Evolutionary conservation across 2,329 filamentous ascomycete species (phyloP), one percentile per base, ranked within the genome.

Genomic region (Gnomoniopsis sp.): DNA sequence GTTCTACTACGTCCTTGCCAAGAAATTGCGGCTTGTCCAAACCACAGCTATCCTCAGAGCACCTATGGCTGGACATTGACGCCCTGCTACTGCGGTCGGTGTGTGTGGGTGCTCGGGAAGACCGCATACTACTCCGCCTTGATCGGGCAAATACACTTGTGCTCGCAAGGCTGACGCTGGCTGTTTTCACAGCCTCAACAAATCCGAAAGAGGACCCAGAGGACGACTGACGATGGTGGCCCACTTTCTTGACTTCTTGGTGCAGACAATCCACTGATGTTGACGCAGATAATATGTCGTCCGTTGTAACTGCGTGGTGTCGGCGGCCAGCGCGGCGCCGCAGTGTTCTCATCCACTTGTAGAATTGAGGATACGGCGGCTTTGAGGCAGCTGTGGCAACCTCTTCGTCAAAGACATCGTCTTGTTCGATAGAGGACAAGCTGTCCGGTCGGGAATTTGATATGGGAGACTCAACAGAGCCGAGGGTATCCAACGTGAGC

Each of bases 171-270:
- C 91, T 96, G 61, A 91, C 80, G 60, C 88, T 93, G 54, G 90
- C 89, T 62, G 91, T 95, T 70, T 88, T 91, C 65, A 96, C 82
- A 17, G 85, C 88, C n/a, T 87, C 85, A 43, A 97, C 85, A 68
- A 93, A 92, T 2, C 84, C 88, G 60, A 90, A 86, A 0, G 92
- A 96, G 7, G 89, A 91, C 1, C 82, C 82, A 14, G 90, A 90
- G 2, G 88, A 89, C 8, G 84, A 85, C 57, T 85, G 81, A 59
- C 82, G 78, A 65, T 81, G 79, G 53, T 66, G 66, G 49, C 52
- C 65, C 66, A 33, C 67, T 66, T 4, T 34, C 19, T 55, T 41
- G 49, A 4, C 10, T 62, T 56, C 56, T 58, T 64, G 60, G 49
- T 58, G 51, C 44, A 63, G 46, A 57, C 65, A 64, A 22, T 67